Conservation (phyloP, 1,284 basidiomycete species). For the Malassezia yamatoensis region DNA sequence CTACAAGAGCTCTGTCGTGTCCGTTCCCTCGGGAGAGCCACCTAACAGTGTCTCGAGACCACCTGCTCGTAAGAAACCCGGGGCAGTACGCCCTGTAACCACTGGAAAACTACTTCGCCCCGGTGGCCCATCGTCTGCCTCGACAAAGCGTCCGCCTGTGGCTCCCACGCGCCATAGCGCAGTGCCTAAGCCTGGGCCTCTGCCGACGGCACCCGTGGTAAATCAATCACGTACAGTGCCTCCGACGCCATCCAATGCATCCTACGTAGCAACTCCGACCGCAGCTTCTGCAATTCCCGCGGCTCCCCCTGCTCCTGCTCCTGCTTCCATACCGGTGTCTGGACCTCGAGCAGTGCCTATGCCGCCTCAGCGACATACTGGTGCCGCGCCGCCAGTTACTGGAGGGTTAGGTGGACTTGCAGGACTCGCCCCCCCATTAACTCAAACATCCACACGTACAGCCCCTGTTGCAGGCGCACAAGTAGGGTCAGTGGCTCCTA, state of each 20-base stretch:
- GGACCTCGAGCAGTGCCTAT: background rate
- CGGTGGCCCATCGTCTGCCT: conserved; percentile 6
- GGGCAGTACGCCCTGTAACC: conserved; percentile 18
- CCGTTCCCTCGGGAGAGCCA: conserved; percentile 78
- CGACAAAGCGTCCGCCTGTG: background rate
- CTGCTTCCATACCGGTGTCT: conserved; percentile 5
- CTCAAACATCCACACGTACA: background rate
- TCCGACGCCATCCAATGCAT: conserved; percentile 12
- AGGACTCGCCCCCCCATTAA: conserved; percentile 10
- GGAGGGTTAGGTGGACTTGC: background rate
- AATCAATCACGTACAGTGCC: conserved; percentile 23
- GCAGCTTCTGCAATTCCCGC: conserved; percentile 37
- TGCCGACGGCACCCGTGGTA: conserved; percentile 10
- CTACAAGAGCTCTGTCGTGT: conserved; percentile 89
- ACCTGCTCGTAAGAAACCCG: conserved; percentile 56
- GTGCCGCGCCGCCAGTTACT: background rate
- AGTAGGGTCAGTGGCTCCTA: background rate
- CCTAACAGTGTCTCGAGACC: conserved; percentile 69
- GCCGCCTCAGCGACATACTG: background rate
- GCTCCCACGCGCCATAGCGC: conserved; percentile 25
- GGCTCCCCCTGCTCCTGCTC: conserved; percentile 6
- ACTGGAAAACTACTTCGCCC: conserved; percentile 7
- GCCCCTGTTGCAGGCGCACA: background rate
- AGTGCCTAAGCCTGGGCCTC: background rate
- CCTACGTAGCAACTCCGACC: conserved; percentile 25